Evolutionary conservation across 2,329 filamentous ascomycete species (phyloP).

Genomic region (Microsporum audouinii): DNA sequence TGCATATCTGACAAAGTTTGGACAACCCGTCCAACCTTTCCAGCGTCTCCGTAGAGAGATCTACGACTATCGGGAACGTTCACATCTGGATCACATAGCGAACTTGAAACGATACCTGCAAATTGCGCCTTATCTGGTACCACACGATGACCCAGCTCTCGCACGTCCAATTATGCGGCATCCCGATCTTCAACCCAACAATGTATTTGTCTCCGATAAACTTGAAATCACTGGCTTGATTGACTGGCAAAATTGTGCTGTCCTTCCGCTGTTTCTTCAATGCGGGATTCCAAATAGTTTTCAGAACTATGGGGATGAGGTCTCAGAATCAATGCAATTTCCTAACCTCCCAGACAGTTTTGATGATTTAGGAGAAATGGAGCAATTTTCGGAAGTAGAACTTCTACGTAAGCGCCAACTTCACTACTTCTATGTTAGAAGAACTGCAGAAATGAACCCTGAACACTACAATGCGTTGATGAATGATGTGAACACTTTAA

Average conservation of each 20-base stretch:
- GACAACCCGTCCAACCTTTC: conserved; percentile 13
- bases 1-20: conserved; percentile 12
- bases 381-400: conserved; percentile 6
- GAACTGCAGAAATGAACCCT: neutral
- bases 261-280: conserved; percentile 22
- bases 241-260: conserved; percentile 23
- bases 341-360: conserved; percentile 12
- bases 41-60: conserved; percentile 15
- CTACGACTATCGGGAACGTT: conserved; percentile 10
- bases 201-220: conserved; percentile 21
- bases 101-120: neutral
- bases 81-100: conserved; percentile 10
- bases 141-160: neutral
- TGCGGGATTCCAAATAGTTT: conserved; percentile 24
- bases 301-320: conserved; percentile 25
- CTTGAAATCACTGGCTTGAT: conserved; percentile 22
- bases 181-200: conserved; percentile 22
- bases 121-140: conserved; percentile 7
- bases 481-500: conserved; percentile 3
- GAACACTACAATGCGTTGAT: conserved; percentile 5
- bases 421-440: conserved; percentile 3
- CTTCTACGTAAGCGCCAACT: conserved; percentile 4
- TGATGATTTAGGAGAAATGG: conserved; percentile 6
- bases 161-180: conserved; percentile 19
- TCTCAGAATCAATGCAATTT: conserved; percentile 13